These are phyloP conservation scores for Pulicaria dysenterica DNA, from an alignment of 129 eudicot genomes.

Conservation along the genomic window DNA sequence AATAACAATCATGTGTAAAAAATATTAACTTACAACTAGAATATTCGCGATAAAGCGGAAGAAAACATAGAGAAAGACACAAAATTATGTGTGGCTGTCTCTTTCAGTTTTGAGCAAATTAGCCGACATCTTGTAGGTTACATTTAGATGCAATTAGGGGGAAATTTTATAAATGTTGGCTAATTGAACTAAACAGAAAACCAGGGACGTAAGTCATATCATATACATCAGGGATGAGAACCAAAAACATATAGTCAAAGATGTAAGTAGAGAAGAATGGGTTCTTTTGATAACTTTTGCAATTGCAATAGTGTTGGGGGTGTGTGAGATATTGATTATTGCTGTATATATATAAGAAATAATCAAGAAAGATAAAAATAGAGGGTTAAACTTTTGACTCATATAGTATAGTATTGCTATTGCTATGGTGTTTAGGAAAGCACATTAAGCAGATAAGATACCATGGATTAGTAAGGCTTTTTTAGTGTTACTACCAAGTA, in stretches of 20 bases:
- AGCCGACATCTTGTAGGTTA: conserved; percentile 7
- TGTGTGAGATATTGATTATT: background rate
- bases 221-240: background rate
- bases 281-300: background rate
- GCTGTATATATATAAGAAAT: background rate
- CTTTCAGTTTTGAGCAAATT: conserved; percentile 36
- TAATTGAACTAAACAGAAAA: too few relatives aligned
- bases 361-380: background rate
- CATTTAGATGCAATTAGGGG: background rate
- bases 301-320: background rate
- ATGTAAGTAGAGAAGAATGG: too few relatives aligned
- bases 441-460: too few relatives aligned
- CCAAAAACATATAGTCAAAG: background rate
- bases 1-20: conserved; percentile 36
- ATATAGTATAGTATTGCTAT: too few relatives aligned
- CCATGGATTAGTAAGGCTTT: too few relatives aligned
- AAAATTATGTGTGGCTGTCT: conserved; percentile 44
- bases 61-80: conserved; percentile 53
- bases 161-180: too few relatives aligned
- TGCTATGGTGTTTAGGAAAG: too few relatives aligned
- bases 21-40: conserved; percentile 34
- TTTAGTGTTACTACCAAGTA: too few relatives aligned
- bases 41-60: conserved; percentile 38
- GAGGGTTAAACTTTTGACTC: background rate
- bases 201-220: background rate